phyloP scores from a whole-genome alignment of 139 green algal genomes.

The Auxenochlorella pyrenoidosa region DNA sequence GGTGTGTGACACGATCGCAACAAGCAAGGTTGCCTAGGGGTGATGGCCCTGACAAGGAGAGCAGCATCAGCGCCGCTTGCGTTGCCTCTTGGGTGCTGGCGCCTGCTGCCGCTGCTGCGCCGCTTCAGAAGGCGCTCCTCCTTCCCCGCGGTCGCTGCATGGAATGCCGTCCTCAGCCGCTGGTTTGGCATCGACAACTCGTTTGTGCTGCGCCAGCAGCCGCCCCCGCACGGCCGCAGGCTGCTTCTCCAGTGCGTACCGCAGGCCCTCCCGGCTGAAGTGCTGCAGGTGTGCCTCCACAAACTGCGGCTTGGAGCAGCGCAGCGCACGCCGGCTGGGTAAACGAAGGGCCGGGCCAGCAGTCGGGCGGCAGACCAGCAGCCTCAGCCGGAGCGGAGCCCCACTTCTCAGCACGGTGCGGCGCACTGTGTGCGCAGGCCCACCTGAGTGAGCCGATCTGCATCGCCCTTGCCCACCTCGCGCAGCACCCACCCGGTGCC shows the following conservation, averaged over 20 bases:
- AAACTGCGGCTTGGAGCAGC: not conserved
- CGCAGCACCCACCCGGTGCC: conserved; percentile 40
- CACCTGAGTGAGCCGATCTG: conserved; percentile 2
- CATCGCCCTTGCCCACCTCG: conserved; percentile 30
- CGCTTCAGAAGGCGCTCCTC: not conserved
- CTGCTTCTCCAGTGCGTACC: conserved; percentile 40
- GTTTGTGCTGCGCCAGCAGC: conserved; percentile 7
- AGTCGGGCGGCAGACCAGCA: not conserved
- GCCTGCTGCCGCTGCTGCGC: not conserved
- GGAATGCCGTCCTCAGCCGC: not conserved
- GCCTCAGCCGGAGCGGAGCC: too few species aligned
- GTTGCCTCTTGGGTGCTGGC: not conserved
- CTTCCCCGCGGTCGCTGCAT: not conserved
- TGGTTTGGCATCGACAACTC: not conserved
- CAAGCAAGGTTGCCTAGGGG: too few species aligned
- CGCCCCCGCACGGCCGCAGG: not conserved
- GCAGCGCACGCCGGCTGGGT: not conserved
- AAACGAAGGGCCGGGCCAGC: not conserved
- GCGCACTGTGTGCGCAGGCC: too few species aligned
- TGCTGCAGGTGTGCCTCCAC: conserved; percentile 9
- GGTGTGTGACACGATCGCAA: too few species aligned
- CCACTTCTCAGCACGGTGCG: not conserved
- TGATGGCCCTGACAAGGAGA: too few species aligned
- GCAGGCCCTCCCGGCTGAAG: conserved; percentile 28
- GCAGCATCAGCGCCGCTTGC: not conserved